These are phyloP conservation scores for Ophiosphaerella narmari DNA, from an alignment of 2,329 filamentous ascomycete species.

Conservation along the genomic window DNA sequence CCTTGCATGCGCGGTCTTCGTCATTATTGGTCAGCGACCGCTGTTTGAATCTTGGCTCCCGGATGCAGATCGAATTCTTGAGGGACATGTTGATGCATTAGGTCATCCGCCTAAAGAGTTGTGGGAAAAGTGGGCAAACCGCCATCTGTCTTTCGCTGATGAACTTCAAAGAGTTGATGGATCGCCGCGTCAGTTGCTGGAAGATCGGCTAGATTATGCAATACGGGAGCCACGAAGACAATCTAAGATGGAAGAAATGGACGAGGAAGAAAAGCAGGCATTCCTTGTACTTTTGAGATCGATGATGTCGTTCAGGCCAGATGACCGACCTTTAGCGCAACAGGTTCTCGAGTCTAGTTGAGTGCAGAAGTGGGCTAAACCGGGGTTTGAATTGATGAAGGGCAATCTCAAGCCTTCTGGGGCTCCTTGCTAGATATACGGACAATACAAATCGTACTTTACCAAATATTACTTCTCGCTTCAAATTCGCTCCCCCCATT, in stretches of 20 bases:
- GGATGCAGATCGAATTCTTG: slow-evolving; percentile 4
- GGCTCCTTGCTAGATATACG: no score
- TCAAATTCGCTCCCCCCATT: no score
- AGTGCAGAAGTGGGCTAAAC: slow-evolving; percentile 13
- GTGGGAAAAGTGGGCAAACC: slow-evolving; percentile 7
- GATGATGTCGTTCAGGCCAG: slow-evolving; percentile 12
- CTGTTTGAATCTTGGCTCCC: slow-evolving; percentile 7
- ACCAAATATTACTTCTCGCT: no score
- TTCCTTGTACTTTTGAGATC: slow-evolving; percentile 11
- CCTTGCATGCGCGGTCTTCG: slow-evolving; percentile 8
- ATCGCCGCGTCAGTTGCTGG: slow-evolving; percentile 2
- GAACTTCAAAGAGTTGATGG: slow-evolving; percentile 10
- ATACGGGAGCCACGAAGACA: slow-evolving; percentile 9
- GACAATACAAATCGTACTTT: no score
- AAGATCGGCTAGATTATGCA: slow-evolving; percentile 9
- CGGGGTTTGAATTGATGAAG: slow-evolving; percentile 3
- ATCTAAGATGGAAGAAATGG: slow-evolving; percentile 5
- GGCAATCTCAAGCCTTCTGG: no score
- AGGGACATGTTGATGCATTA: slow-evolving; percentile 8
- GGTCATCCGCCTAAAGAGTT: slow-evolving; percentile 8
- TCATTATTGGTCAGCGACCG: slow-evolving; percentile 5
- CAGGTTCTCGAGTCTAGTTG: slow-evolving; percentile 14
- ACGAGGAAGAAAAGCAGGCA: slow-evolving; percentile 9
- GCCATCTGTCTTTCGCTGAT: slow-evolving; percentile 5
- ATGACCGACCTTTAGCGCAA: slow-evolving; percentile 12